phyloP scores from a whole-genome alignment of 345 rosid genomes.

The Isatis tinctoria region DNA sequence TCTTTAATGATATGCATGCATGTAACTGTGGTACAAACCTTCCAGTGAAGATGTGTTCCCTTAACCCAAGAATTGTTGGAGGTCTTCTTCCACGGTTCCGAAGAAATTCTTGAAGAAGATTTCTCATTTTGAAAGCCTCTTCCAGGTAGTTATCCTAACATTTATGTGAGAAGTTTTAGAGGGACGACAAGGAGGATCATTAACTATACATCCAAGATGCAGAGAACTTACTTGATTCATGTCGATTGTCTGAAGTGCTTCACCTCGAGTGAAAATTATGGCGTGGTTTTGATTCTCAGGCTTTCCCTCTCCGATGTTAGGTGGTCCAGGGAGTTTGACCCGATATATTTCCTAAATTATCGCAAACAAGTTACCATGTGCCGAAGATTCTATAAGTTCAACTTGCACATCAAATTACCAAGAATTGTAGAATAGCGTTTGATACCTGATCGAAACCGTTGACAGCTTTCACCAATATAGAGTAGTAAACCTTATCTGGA shows the following conservation, averaged over 20 bases:
- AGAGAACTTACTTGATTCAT: conserved; percentile 80
- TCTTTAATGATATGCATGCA: neutral
- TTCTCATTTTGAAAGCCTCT: conserved; percentile 97
- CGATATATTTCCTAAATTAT: conserved; percentile 71
- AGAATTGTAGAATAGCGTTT: neutral
- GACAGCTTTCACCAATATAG: conserved; percentile 82
- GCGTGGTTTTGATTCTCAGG: conserved; percentile 98
- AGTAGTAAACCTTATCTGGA: conserved; percentile 63
- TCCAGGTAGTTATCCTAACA: conserved; percentile 84
- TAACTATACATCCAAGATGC: neutral
- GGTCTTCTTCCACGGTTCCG: conserved; percentile 59
- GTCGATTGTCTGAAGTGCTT: conserved; percentile 93
- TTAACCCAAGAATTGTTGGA: conserved; percentile 87
- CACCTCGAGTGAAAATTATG: conserved; percentile 89
- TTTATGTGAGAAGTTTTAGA: conserved; percentile 23
- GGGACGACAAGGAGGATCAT: neutral
- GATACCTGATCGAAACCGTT: conserved; percentile 73
- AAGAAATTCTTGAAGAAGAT: conserved; percentile 90
- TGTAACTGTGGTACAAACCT: conserved; percentile 44
- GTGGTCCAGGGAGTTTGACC: conserved; percentile 89
- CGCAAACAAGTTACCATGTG: neutral
- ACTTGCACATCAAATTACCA: neutral
- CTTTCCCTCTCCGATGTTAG: conserved; percentile 95
- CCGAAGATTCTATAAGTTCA: neutral
- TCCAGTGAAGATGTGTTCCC: conserved; percentile 96